Conservation (phyloP, 2,329 filamentous ascomycete genomes). For the Hymenoscyphus scutula region DNA sequence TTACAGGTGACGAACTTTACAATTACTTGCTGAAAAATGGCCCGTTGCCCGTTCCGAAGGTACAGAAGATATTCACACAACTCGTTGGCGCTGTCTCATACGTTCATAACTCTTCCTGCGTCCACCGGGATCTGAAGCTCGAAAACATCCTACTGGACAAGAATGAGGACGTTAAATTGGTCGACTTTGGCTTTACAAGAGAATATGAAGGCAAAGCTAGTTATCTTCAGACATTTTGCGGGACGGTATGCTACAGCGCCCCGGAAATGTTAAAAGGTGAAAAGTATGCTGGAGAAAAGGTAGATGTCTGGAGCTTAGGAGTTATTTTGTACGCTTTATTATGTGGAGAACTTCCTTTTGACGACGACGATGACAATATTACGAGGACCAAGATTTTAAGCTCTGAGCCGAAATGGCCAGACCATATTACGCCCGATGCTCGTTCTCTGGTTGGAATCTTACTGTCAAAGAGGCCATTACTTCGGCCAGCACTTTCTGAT, state of each 20-base stretch:
- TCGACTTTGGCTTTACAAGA: constrained; percentile 96
- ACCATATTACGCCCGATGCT: constrained; percentile 74
- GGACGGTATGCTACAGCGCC: constrained; percentile 95
- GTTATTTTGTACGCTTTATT: constrained; percentile 82
- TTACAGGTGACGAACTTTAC: constrained; percentile 86
- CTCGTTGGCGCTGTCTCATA: constrained; percentile 93
- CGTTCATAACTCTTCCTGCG: constrained; percentile 91
- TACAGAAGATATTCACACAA: constrained; percentile 94
- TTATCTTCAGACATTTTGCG: constrained; percentile 95
- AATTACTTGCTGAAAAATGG: constrained; percentile 90
- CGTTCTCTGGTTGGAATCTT: constrained; percentile 72
- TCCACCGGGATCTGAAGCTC: constrained; percentile 93
- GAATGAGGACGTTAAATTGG: constrained; percentile 93
- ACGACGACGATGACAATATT: constrained; percentile 88
- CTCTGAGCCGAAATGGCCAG: constrained; percentile 82
- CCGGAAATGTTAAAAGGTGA: constrained; percentile 98
- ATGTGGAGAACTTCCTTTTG: constrained; percentile 86
- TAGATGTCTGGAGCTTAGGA: constrained; percentile 91
- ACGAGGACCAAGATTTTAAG: constrained; percentile 83
- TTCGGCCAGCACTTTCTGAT: constrained; percentile 78
- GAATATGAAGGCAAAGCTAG: constrained; percentile 96
- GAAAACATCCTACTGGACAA: constrained; percentile 97
- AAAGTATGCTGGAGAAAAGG: constrained; percentile 96
- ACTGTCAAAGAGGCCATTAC: constrained; percentile 85
- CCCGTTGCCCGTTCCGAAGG: constrained; percentile 77